Base-by-base conservation (phyloP, 2,329 filamentous ascomycete genomes). In the Passalora sequoiae region DNA sequence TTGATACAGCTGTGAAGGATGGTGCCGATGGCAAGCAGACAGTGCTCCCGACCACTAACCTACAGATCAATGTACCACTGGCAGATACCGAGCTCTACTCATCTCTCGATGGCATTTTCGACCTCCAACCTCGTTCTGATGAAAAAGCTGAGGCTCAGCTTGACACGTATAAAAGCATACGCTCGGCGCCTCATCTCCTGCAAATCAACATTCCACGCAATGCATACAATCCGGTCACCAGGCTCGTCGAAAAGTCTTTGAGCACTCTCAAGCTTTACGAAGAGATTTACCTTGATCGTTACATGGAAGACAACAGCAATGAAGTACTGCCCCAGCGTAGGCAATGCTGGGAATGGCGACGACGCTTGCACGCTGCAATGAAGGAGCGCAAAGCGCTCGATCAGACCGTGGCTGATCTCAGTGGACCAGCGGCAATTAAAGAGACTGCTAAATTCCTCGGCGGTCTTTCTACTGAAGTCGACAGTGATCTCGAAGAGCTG, bases 181-280 rank as follows among this genome's bases (percentile, higher is more conserved):
- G 45, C 1, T 40, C 44, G 2, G 31, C 60, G n/a, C 89, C 92
- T 1, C 89, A 89, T 0, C 78, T 98, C 22, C 71, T 97, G 13
- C 89, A 96, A 58, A 81, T 98, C 32, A 85, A 89, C 53, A 86
- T 98, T 22, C 88, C 94, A 60, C 81, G 92, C 4, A 83, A 86
- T 3, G 81, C 84, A 46, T 87, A 81, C 38, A 82, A 87, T 51
- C 75, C 76, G 5, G 75, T 75, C 43, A 69, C 70, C 16, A 59
- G 65, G 24, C 57, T 59, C n/a, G 74, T 78, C 2, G 77, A 72
- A 58, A 94, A 94, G 60, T 88, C 89, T 20, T 80, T 80, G 41
- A 81, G 89, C 48, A 80, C 86, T 8, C 77, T 98, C 9, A 74
- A 80, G 15, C 79, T 98, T n/a, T 81, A 84, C 4, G 83, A 92